Conservation (phyloP, 352 stramenopile species). For the Phytophthora pisi region DNA sequence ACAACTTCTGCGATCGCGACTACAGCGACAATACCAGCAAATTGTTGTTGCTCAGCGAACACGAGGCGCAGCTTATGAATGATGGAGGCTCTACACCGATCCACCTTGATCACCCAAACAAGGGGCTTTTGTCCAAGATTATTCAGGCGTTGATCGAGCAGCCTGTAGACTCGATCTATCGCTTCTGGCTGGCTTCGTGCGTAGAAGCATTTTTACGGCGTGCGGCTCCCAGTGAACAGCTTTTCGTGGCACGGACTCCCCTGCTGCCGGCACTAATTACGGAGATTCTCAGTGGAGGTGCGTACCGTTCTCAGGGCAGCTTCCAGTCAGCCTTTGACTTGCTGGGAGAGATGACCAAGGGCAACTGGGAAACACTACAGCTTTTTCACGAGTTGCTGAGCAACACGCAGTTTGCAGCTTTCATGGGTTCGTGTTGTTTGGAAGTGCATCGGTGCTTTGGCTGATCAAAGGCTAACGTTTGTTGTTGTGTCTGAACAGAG, state of each 20-base stretch:
- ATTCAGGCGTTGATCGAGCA: constrained; percentile 91
- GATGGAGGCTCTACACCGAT: constrained; percentile 52
- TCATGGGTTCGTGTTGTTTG: constrained; percentile 80
- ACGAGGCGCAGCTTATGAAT: constrained; percentile 65
- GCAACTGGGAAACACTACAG: constrained; percentile 90
- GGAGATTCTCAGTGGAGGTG: constrained; percentile 85
- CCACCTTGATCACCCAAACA: constrained; percentile 68
- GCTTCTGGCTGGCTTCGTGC: constrained; percentile 97
- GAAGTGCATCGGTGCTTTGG: not conserved
- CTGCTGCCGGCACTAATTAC: constrained; percentile 88
- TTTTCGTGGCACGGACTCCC: constrained; percentile 91
- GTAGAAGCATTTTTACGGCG: constrained; percentile 95
- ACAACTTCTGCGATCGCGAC: constrained; percentile 97
- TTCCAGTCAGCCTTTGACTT: constrained; percentile 97
- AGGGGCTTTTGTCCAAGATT: constrained; percentile 92
- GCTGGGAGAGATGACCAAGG: constrained; percentile 95
- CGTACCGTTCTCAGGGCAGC: constrained; percentile 88
- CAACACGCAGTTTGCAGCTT: constrained; percentile 88
- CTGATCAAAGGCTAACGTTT: not conserved
- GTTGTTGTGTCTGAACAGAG: constrained; percentile 47
- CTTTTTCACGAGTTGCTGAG: constrained; percentile 89
- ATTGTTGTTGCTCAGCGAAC: constrained; percentile 75
- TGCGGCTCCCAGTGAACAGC: constrained; percentile 81
- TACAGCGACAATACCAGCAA: constrained; percentile 87
- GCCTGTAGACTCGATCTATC: constrained; percentile 93